These are phyloP conservation scores for Phylloporus arenicola DNA, from an alignment of 768 basidiomycete species.

Conservation along the genomic window DNA sequence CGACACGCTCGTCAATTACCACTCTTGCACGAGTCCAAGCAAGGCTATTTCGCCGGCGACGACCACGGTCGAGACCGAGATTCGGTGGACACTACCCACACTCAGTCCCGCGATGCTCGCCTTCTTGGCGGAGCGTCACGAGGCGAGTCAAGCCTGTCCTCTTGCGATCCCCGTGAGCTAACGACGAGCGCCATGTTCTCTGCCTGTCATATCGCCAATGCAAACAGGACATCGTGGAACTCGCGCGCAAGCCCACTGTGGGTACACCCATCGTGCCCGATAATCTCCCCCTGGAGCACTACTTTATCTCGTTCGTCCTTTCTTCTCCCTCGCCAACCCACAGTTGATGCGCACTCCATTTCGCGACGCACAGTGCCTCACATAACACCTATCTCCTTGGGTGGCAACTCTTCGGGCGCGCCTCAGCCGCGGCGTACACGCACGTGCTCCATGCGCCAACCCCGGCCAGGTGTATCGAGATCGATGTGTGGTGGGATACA, in stretches of 20 bases:
- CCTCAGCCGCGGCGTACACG: neutral
- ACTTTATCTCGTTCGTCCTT: neutral
- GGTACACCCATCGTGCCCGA: neutral
- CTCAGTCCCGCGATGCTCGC: neutral
- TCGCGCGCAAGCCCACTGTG: neutral
- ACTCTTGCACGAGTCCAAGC: neutral
- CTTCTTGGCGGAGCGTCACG: neutral
- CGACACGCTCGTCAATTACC: neutral
- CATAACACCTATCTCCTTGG: neutral
- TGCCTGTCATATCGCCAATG: too few relatives aligned
- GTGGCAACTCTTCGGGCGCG: neutral
- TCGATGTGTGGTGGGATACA: neutral
- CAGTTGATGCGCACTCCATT: neutral
- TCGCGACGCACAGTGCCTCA: neutral
- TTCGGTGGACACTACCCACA: neutral
- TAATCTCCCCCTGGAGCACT: neutral
- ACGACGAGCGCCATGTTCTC: neutral
- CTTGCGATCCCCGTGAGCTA: neutral
- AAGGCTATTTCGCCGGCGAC: too few relatives aligned
- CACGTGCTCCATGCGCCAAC: neutral
- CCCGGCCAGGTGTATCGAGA: neutral
- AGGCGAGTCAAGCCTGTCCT: neutral
- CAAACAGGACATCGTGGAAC: neutral
- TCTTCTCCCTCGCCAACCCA: neutral
- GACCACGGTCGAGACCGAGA: neutral